Conservation (phyloP, 805 yeast species). For the Candida corydali region DNA sequence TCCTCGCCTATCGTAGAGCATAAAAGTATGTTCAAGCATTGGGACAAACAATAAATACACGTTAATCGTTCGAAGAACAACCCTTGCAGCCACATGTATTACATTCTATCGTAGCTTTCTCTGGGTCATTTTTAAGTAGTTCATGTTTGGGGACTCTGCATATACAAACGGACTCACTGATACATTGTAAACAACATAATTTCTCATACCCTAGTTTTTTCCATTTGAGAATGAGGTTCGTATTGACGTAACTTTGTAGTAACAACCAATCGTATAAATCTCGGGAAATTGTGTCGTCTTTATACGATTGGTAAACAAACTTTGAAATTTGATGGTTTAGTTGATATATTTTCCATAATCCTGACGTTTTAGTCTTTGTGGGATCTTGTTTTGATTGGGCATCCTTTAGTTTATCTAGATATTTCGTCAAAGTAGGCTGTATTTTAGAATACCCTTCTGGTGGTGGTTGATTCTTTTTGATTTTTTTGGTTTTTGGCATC, state of each 20-base stretch:
- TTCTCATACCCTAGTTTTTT: conserved; percentile 81
- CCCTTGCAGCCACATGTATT: conserved; percentile 84
- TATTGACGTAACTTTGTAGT: conserved; percentile 63
- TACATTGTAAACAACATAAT: conserved; percentile 79
- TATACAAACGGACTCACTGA: conserved; percentile 64
- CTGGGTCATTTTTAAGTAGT: conserved; percentile 28
- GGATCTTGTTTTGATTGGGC: conserved; percentile 29
- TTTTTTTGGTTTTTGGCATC: conserved; percentile 45
- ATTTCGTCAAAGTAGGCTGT: conserved; percentile 60
- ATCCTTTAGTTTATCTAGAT: conserved; percentile 54
- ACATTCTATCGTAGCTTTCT: conserved; percentile 42
- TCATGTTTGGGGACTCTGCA: conserved; percentile 78
- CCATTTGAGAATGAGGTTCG: conserved; percentile 74
- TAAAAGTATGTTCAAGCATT: too few species aligned
- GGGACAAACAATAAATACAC: not conserved
- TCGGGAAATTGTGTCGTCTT: conserved; percentile 59
- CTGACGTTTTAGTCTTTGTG: conserved; percentile 49
- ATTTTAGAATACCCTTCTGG: conserved; percentile 75
- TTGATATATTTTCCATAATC: conserved; percentile 66
- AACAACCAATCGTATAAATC: conserved; percentile 73
- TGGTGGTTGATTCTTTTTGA: conserved; percentile 45
- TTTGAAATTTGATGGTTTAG: conserved; percentile 73
- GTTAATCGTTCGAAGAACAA: conserved; percentile 70
- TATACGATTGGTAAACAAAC: conserved; percentile 71
- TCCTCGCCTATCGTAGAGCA: conserved; percentile 9